Evolutionary conservation across 2,329 filamentous ascomycete species (phyloP).

Genomic region (Aspergillus ochraceoroseus): DNA sequence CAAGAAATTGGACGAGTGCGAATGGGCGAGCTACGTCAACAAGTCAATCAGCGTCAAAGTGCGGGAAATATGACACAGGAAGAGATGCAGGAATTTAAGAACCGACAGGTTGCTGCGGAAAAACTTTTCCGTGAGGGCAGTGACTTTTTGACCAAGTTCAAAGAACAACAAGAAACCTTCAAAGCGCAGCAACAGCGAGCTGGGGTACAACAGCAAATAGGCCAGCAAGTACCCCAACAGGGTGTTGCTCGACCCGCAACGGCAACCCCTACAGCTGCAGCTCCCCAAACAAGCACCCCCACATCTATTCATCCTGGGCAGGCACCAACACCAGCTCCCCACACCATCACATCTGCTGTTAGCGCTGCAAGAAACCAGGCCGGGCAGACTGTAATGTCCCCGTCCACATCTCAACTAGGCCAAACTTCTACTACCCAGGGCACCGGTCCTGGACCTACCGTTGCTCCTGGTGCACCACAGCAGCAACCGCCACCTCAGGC

Average conservation of each 20-base stretch:
- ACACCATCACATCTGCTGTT: slow-evolving; percentile 48
- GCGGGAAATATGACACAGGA: slow-evolving; percentile 40
- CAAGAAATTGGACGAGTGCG: slow-evolving; percentile 46
- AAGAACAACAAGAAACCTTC: slow-evolving; percentile 46
- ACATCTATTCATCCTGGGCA: slow-evolving; percentile 34
- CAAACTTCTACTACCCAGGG: slow-evolving; percentile 31
- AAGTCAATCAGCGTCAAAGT: slow-evolving; percentile 37
- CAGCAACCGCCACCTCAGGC: slow-evolving; percentile 26
- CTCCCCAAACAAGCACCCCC: slow-evolving; percentile 24
- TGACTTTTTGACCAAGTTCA: slow-evolving; percentile 47
- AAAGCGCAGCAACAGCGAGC: slow-evolving; percentile 35
- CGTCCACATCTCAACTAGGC: slow-evolving; percentile 32
- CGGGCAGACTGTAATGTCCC: slow-evolving; percentile 36
- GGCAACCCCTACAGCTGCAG: slow-evolving; percentile 19
- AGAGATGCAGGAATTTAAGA: slow-evolving; percentile 43
- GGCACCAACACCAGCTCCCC: slow-evolving; percentile 38
- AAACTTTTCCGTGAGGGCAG: slow-evolving; percentile 43
- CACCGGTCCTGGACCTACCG: slow-evolving; percentile 24
- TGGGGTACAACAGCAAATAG: slow-evolving; percentile 18
- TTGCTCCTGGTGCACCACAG: slow-evolving; percentile 20
- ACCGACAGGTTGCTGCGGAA: slow-evolving; percentile 39
- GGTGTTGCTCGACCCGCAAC: slow-evolving; percentile 17
- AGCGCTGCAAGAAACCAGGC: slow-evolving; percentile 43
- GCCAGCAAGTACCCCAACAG: slow-evolving; percentile 21
- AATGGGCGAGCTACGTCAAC: slow-evolving; percentile 40